Evolutionary conservation across 306 rosid genomes (phyloP), one percentile per base, ranked within the genome.

Genomic region (Geum urbanum): DNA sequence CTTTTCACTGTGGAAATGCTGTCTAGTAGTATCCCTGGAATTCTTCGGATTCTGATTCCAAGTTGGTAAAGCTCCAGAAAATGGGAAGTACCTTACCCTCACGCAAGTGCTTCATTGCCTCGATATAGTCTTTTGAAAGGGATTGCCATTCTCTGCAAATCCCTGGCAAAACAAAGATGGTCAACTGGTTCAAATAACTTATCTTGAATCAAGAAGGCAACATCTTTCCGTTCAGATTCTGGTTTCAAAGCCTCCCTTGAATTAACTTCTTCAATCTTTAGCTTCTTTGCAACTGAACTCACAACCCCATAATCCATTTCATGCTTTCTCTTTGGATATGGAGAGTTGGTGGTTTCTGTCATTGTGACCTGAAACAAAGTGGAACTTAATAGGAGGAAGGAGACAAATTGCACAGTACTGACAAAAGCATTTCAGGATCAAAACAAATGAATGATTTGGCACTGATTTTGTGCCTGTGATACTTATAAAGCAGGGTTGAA

Each of bases 181-280:
- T 32, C 43, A 32, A 58, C 19, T 11, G 20, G 19, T n/a, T 58
- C 63, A 6, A 27, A 32, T 19, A 58, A 58, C 10, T 14, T 27
- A 14, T 58, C 64, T 58, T 27, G 64, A 58, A 58, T 58, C 44
- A 58, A 58, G 19, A 27, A 58, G 63, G 19, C 63, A 58, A 32
- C 35, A 14, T 58, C 19, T 7, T 0, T 3, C n/a, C 62, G 11
- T 56, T 24, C 62, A 5, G 43, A 58, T 35, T 58, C 44, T 27
- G 35, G 20, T 20, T 18, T 13, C 41, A n/a, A 2, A 13, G 8
- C 9, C 41, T 24, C 5, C 32, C 32, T 27, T 27, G 32, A 27
- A 27, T 27, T 27, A 27, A 27, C 32, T 27, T 27, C 32, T 27
- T 27, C 32, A 27, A 27, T 27, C 32, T 27, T 27, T 27, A 27